A percentile compares a stretch with the other conserved stretches of the same genome.
These are phyloP conservation scores for Teunomyces gatunensis DNA, from an alignment of 805 yeast genomes.

Conservation along the genomic window DNA sequence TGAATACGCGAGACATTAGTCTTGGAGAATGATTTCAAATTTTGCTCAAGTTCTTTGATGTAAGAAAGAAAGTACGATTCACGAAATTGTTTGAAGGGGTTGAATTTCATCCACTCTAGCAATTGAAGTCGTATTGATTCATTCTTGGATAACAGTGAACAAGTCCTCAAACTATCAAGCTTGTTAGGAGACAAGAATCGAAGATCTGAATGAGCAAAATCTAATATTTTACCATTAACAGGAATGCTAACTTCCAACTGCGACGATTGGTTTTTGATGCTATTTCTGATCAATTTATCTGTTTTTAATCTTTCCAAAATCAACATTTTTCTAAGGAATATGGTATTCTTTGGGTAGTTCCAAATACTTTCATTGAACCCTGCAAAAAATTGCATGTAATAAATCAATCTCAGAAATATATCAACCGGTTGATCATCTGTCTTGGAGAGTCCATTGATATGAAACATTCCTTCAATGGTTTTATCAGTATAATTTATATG, in stretches of 20 bases:
- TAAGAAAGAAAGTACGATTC: slow-evolving; percentile 20
- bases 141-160: slow-evolving; percentile 13
- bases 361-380: slow-evolving; percentile 10
- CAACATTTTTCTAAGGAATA: slow-evolving; percentile 2
- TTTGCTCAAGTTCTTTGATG: slow-evolving; percentile 14
- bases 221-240: slow-evolving; percentile 29
- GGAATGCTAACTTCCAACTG: slow-evolving; percentile 13
- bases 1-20: slow-evolving; percentile 12
- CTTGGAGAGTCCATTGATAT: slow-evolving; percentile 4
- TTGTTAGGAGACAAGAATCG: slow-evolving; percentile 21
- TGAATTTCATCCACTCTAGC: slow-evolving; percentile 36
- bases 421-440: background rate
- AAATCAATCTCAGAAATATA: slow-evolving; percentile 1
- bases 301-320: slow-evolving; percentile 6
- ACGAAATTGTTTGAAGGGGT: slow-evolving; percentile 32
- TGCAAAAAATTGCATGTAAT: slow-evolving; percentile 7
- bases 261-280: background rate
- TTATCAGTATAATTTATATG: slow-evolving; percentile 19
- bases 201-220: slow-evolving; percentile 36
- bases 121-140: slow-evolving; percentile 22
- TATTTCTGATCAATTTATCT: slow-evolving; percentile 1
- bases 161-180: slow-evolving; percentile 10
- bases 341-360: slow-evolving; percentile 2
- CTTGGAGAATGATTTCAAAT: slow-evolving; percentile 13
- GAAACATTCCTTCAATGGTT: slow-evolving; percentile 17